Conservation (phyloP, 2,329 filamentous ascomycete genomes). For the Stagonosporopsis chrysanthemi region DNA sequence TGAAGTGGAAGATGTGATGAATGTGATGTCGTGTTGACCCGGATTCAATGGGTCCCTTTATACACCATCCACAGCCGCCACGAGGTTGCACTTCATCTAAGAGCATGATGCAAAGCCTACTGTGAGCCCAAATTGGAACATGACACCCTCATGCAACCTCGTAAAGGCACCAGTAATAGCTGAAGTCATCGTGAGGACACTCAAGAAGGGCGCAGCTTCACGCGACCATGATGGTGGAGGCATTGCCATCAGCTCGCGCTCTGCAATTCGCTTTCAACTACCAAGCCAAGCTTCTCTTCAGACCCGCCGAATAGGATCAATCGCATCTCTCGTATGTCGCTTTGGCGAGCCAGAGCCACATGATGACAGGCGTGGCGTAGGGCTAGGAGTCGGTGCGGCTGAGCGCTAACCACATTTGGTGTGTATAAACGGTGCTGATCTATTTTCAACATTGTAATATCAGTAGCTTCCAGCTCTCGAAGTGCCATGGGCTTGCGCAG, state of each 20-base stretch:
- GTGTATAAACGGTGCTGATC: slow-evolving; percentile 4
- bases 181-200: background rate
- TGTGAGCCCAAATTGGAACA: background rate
- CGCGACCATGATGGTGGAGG: slow-evolving; percentile 2
- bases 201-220: slow-evolving; percentile 2
- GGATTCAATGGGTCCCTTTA: background rate
- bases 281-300: background rate
- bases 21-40: background rate
- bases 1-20: background rate
- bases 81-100: background rate
- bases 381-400: slow-evolving; percentile 9
- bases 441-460: slow-evolving; percentile 2
- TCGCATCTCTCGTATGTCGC: slow-evolving; percentile 1
- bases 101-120: background rate
- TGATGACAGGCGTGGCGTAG: slow-evolving; percentile 2
- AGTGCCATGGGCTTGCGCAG: background rate
- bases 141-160: background rate
- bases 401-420: background rate
- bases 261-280: background rate
- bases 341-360: background rate
- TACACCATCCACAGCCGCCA: background rate
- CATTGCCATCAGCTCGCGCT: background rate
- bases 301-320: background rate
- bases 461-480: background rate
- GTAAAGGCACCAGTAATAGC: background rate